phyloP scores from a whole-genome alignment of 2,329 filamentous ascomycete genomes.

The Ascochyta koolunga region DNA sequence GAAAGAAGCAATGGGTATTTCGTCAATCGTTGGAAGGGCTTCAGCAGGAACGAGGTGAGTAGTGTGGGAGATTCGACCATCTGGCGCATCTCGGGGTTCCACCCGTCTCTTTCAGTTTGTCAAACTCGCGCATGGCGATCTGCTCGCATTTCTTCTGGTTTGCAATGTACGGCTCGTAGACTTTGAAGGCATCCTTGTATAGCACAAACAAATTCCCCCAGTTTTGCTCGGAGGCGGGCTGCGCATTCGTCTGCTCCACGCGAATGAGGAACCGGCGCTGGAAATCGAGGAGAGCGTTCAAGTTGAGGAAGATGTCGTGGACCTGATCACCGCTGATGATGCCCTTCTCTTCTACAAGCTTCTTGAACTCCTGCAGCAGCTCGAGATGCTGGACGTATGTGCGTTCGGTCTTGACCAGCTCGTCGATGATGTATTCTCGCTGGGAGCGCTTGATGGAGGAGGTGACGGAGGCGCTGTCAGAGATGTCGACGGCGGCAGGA shows the following conservation, averaged over 20 bases:
- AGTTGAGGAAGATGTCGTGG: conserved; percentile 94
- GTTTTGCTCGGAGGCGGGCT: conserved; percentile 76
- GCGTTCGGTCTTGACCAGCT: conserved; percentile 91
- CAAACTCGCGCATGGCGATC: conserved; percentile 82
- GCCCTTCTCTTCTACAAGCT: conserved; percentile 84
- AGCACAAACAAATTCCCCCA: conserved; percentile 93
- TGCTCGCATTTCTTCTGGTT: conserved; percentile 92
- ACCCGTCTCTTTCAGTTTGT: conserved; percentile 78
- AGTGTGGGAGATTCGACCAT: conserved; percentile 89
- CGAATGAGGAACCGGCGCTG: conserved; percentile 93
- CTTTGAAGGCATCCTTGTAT: conserved; percentile 85
- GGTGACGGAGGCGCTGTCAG: conserved; percentile 54
- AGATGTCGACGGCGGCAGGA: conserved; percentile 50
- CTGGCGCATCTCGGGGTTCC: conserved; percentile 66
- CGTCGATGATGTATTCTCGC: conserved; percentile 87
- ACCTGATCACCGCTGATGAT: conserved; percentile 87
- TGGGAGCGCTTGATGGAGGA: conserved; percentile 66
- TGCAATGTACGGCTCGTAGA: conserved; percentile 96
- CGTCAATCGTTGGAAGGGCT: conserved; percentile 93
- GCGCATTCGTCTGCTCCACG: conserved; percentile 92
- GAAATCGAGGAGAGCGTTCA: conserved; percentile 93
- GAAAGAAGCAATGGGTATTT: conserved; percentile 92
- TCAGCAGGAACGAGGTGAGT: conserved; percentile 88
- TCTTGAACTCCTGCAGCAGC: conserved; percentile 90
- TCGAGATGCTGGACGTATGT: conserved; percentile 98